These are phyloP conservation scores for Didymella lethalis DNA, from an alignment of 2,329 filamentous ascomycete genomes.

Conservation along the genomic window DNA sequence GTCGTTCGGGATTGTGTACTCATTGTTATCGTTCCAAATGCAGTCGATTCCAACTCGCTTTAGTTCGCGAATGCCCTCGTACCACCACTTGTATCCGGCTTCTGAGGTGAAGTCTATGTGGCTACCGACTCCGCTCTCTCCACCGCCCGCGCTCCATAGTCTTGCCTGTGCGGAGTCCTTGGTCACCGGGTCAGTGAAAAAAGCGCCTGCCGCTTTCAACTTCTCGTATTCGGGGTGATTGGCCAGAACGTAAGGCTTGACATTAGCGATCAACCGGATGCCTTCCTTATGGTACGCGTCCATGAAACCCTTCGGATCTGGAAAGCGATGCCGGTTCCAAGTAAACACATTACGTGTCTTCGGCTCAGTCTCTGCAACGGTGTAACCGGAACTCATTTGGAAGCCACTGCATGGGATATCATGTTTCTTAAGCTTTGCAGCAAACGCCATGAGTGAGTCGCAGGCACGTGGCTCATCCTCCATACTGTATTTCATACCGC, in stretches of 20 bases:
- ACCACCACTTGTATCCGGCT: conserved; percentile 75
- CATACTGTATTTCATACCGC: conserved; percentile 70
- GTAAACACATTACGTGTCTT: conserved; percentile 76
- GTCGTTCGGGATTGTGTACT: conserved; percentile 73
- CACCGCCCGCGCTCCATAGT: conserved; percentile 76
- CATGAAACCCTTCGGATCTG: conserved; percentile 70
- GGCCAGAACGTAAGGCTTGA: conserved; percentile 75
- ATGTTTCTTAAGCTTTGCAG: conserved; percentile 67
- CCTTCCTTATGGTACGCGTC: conserved; percentile 68
- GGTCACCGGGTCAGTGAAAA: conserved; percentile 67
- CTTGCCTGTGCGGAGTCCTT: conserved; percentile 63
- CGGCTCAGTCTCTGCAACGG: conserved; percentile 70
- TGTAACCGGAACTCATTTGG: conserved; percentile 77
- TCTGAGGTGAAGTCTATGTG: conserved; percentile 77
- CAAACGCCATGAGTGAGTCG: conserved; percentile 68
- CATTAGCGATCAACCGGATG: conserved; percentile 73
- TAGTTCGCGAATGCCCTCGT: conserved; percentile 69
- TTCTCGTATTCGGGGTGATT: conserved; percentile 72
- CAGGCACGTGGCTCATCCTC: conserved; percentile 63
- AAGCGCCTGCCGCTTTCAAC: conserved; percentile 64
- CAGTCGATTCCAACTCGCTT: conserved; percentile 71
- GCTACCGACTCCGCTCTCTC: conserved; percentile 72
- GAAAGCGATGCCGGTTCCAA: conserved; percentile 76
- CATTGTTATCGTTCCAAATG: conserved; percentile 84
- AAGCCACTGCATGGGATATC: conserved; percentile 75